Conservation (phyloP, 2,329 filamentous ascomycete genomes). For the Gaeumannomyces sp. region DNA sequence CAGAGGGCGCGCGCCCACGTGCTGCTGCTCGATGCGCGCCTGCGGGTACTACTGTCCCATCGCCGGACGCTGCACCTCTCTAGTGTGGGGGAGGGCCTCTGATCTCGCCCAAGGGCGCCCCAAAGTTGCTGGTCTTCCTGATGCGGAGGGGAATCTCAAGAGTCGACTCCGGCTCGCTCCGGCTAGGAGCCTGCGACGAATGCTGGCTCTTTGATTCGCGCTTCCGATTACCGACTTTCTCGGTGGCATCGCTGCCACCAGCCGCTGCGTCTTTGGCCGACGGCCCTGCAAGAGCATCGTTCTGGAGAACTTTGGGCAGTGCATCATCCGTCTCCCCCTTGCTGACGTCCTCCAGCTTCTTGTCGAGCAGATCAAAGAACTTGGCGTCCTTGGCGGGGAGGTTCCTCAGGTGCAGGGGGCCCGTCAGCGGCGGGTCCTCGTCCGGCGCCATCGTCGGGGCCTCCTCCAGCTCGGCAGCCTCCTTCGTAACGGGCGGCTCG, state of each 20-base stretch:
- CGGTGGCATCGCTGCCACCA: constrained; percentile 9
- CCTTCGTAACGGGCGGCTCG: constrained; percentile 16
- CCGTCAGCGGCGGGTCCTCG: constrained; percentile 40
- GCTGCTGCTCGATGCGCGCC: background rate
- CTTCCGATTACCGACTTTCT: constrained; percentile 10
- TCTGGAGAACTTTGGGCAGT: constrained; percentile 36
- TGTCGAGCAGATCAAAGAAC: constrained; percentile 43
- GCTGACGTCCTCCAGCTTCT: constrained; percentile 43
- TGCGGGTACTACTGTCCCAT: background rate
- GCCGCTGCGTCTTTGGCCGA: background rate
- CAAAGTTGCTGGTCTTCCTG: constrained; percentile 40
- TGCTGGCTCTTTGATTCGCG: constrained; percentile 11
- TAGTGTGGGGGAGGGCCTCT: constrained; percentile 1
- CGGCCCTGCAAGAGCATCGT: constrained; percentile 7
- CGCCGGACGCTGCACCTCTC: background rate
- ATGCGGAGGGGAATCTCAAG: constrained; percentile 41
- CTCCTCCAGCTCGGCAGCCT: constrained; percentile 16
- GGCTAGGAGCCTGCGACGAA: constrained; percentile 7
- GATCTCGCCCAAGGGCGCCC: constrained; percentile 35
- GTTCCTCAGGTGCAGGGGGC: constrained; percentile 49
- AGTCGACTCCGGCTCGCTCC: constrained; percentile 26
- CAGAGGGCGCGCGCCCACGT: background rate
- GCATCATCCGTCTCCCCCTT: constrained; percentile 31
- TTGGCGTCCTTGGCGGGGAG: constrained; percentile 50
- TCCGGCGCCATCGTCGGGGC: constrained; percentile 32